These are phyloP conservation scores for Phytophthora lateralis DNA, from an alignment of 352 stramenopile species.

Conservation along the genomic window DNA sequence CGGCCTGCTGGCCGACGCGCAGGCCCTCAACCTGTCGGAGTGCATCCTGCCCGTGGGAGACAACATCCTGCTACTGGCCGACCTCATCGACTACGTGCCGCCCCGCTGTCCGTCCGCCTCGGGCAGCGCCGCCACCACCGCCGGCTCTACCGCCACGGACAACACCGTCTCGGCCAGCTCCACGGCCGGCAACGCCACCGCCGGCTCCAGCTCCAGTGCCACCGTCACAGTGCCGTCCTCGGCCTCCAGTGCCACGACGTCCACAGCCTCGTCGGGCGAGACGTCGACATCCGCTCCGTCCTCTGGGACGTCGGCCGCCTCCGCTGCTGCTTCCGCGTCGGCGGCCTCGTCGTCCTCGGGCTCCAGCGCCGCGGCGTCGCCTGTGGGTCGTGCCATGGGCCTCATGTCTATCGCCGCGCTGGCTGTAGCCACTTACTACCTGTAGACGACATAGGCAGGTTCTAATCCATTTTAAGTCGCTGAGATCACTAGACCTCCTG, in stretches of 20 bases:
- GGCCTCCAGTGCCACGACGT: conserved; percentile 8
- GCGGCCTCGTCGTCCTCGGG: conserved; percentile 19
- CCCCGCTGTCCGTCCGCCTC: conserved; percentile 32
- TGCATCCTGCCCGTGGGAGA: conserved; percentile 43
- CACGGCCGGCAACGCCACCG: conserved; percentile 20
- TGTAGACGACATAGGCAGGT: conserved; percentile 19
- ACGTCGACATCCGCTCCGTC: conserved; percentile 18
- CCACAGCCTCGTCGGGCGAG: conserved; percentile 6
- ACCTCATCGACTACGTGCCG: conserved; percentile 42
- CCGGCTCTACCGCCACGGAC: conserved; percentile 52
- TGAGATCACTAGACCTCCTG: conserved; percentile 17
- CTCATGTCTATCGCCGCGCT: conserved; percentile 25
- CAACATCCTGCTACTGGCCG: conserved; percentile 37
- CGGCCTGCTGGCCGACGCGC: conserved; percentile 22
- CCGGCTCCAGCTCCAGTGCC: conserved; percentile 1
- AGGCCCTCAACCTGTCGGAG: conserved; percentile 29
- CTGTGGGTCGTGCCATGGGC: conserved; percentile 16
- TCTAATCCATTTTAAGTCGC: neutral
- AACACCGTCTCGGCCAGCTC: conserved; percentile 28
- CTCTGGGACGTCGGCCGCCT: conserved; percentile 8
- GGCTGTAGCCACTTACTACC: conserved; percentile 27
- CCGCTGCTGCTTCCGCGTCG: conserved; percentile 17
- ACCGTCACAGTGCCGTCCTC: conserved; percentile 20
- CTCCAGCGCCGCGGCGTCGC: conserved; percentile 36
- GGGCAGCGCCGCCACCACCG: conserved; percentile 36